Evolutionary conservation across 345 rosid species (phyloP).

Genomic region (Populus ilicifolia): DNA sequence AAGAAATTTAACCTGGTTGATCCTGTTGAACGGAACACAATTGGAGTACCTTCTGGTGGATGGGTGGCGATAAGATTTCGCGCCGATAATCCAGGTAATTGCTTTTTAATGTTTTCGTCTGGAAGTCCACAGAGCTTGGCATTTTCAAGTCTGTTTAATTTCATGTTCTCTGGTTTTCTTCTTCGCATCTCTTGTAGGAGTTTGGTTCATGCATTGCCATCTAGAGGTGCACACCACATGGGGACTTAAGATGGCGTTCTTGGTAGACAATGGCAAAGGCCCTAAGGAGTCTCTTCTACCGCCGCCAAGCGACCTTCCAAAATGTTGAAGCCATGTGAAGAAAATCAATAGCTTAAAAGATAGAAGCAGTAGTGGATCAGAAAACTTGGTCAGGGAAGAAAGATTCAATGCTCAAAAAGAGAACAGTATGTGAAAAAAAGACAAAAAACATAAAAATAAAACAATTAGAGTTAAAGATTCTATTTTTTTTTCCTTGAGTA

Average conservation of each 20-base stretch:
- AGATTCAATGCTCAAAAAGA: background rate
- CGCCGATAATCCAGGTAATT: slow-evolving; percentile 73
- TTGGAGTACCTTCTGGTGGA: slow-evolving; percentile 75
- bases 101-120: background rate
- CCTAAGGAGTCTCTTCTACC: slow-evolving; percentile 78
- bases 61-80: slow-evolving; percentile 70
- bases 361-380: background rate
- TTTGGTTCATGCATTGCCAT: slow-evolving; percentile 98
- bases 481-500: slow-evolving; percentile 18
- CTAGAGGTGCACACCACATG: slow-evolving; percentile 95
- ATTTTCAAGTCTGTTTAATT: background rate
- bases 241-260: slow-evolving; percentile 98
- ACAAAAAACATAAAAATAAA: background rate
- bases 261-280: slow-evolving; percentile 92
- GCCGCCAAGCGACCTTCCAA: slow-evolving; percentile 90
- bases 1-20: slow-evolving; percentile 52
- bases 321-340: slow-evolving; percentile 39
- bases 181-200: slow-evolving; percentile 45
- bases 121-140: background rate
- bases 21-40: slow-evolving; percentile 72
- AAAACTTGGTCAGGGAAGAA: background rate
- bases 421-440: no score
- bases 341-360: background rate
- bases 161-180: background rate
- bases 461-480: background rate